A percentile compares a stretch with the other conserved stretches of the same genome.
Evolutionary conservation across 148 eudicot genomes (phyloP).

Genomic region (Rheum nobile): DNA sequence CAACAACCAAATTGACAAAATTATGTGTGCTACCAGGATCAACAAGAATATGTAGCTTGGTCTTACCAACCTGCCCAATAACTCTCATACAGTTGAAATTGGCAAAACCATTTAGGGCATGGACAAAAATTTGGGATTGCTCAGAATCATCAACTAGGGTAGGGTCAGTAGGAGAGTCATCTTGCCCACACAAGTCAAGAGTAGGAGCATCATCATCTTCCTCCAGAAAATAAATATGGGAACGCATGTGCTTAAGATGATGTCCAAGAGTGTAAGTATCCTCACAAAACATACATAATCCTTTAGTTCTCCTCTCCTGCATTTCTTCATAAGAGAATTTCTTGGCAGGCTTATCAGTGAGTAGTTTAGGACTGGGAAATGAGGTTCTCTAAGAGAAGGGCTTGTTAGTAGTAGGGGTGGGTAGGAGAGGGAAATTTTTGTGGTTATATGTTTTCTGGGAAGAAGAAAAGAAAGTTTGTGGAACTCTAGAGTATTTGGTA

Average conservation of each 20-base stretch:
- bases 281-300: constrained; percentile 7
- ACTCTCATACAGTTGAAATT: too few species aligned
- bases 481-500: too few species aligned
- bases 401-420: background rate
- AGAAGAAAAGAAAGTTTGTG: too few species aligned
- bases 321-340: background rate
- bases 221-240: background rate
- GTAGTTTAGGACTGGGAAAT: background rate
- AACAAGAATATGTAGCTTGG: too few species aligned
- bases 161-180: background rate
- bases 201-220: background rate
- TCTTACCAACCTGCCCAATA: too few species aligned
- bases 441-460: too few species aligned
- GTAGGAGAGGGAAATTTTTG: background rate
- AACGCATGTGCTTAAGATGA: background rate
- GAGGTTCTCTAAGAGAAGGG: background rate
- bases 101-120: too few species aligned
- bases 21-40: too few species aligned
- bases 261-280: constrained; percentile 3
- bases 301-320: background rate
- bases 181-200: background rate
- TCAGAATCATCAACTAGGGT: too few species aligned
- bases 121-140: too few species aligned
- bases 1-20: too few species aligned
- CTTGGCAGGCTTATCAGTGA: fast-evolving